These are phyloP conservation scores for Mariannaea sp. DNA, from an alignment of 2,329 filamentous ascomycete genomes.

Conservation along the genomic window DNA sequence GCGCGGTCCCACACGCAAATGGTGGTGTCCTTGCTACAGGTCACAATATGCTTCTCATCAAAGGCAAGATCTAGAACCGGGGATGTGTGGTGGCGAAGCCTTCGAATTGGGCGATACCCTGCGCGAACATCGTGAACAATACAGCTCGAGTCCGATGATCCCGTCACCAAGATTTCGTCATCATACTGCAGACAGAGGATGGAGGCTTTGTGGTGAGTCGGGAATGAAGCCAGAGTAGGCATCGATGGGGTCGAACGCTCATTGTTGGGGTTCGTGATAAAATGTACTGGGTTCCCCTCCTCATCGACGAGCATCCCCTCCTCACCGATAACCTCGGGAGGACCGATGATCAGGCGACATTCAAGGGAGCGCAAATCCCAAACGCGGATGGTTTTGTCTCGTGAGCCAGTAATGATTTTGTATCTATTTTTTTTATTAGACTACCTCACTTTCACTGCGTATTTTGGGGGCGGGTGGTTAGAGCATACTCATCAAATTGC, in stretches of 20 bases:
- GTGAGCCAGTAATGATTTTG: constrained; percentile 96
- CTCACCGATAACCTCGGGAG: constrained; percentile 65
- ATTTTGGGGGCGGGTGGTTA: background rate
- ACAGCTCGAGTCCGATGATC: constrained; percentile 88
- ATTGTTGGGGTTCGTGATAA: constrained; percentile 59
- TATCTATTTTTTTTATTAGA: constrained; percentile 59
- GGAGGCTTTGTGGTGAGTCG: constrained; percentile 81
- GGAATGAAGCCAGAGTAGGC: constrained; percentile 62
- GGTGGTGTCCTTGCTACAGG: constrained; percentile 92
- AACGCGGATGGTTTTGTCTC: constrained; percentile 92
- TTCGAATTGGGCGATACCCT: constrained; percentile 78
- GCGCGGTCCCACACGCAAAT: constrained; percentile 94
- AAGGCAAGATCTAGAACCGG: constrained; percentile 95
- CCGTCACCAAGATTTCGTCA: constrained; percentile 88
- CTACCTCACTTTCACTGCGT: background rate
- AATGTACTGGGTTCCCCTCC: constrained; percentile 58
- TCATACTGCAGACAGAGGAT: constrained; percentile 97
- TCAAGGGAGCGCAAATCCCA: constrained; percentile 93
- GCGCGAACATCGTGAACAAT: constrained; percentile 87
- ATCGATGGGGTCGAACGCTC: constrained; percentile 51
- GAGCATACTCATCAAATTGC: constrained; percentile 89
- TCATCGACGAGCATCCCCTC: constrained; percentile 56
- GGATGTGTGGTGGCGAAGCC: constrained; percentile 78
- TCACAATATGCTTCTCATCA: constrained; percentile 89
- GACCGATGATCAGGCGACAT: constrained; percentile 86